Conservation (phyloP, 345 rosid genomes). For the Eucalyptus caleyi region DNA sequence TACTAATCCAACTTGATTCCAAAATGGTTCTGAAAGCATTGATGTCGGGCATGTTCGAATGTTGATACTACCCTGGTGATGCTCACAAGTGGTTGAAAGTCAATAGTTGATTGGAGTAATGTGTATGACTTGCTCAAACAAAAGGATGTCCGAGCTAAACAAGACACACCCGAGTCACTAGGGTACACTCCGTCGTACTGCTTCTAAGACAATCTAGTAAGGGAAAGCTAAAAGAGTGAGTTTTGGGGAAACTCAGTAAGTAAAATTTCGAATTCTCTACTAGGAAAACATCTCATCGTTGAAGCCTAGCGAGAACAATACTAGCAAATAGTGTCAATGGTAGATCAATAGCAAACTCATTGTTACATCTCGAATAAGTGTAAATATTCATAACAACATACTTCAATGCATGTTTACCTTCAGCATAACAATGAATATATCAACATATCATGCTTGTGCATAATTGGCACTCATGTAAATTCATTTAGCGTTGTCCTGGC, state of each 20-base stretch:
- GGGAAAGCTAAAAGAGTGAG: background rate
- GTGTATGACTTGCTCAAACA: background rate
- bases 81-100: background rate
- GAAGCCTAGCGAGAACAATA: too few relatives aligned
- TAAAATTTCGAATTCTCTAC: rapidly evolving
- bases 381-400: too few relatives aligned
- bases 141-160: background rate
- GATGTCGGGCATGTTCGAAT: background rate
- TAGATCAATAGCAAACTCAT: too few relatives aligned
- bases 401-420: too few relatives aligned
- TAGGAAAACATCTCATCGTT: too few relatives aligned
- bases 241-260: too few relatives aligned
- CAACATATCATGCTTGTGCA: too few relatives aligned
- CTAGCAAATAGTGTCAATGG: too few relatives aligned
- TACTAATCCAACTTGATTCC: background rate
- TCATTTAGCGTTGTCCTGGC: too few relatives aligned
- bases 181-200: background rate
- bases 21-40: background rate
- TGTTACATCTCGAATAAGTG: too few relatives aligned
- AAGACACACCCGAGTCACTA: background rate
- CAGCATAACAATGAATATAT: too few relatives aligned
- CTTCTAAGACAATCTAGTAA: background rate
- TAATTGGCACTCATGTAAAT: too few relatives aligned
- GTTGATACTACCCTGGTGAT: background rate
- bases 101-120: background rate